phyloP scores from a whole-genome alignment of 257 asterid species.

The Paraleonurus japonicus region DNA sequence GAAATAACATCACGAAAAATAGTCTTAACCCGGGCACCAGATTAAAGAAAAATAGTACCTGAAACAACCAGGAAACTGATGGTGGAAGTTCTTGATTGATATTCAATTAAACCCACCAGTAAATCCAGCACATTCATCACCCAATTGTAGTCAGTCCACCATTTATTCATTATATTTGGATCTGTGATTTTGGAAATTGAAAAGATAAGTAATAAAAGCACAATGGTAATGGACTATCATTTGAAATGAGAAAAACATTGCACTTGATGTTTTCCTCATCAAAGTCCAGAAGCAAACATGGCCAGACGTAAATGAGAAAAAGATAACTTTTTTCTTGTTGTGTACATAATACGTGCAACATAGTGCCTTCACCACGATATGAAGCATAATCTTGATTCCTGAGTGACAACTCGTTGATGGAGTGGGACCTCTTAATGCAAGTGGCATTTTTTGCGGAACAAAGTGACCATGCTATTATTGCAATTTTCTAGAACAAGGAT shows the following conservation, averaged over 20 bases:
- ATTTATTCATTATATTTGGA: neutral
- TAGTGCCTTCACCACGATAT: neutral
- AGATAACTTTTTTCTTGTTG: neutral
- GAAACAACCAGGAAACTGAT: neutral
- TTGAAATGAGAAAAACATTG: neutral
- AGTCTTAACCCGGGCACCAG: neutral
- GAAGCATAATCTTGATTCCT: neutral
- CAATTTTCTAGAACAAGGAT: neutral
- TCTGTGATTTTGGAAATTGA: neutral
- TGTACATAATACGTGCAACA: neutral
- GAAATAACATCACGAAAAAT: neutral
- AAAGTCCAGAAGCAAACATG: neutral
- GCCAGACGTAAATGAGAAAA: neutral
- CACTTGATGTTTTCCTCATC: neutral
- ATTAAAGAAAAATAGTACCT: neutral
- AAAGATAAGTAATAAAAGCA: neutral
- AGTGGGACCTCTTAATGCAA: neutral
- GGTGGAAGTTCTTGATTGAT: neutral
- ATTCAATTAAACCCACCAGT: neutral
- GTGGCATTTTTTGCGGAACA: neutral
- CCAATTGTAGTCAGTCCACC: neutral
- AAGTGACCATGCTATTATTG: neutral
- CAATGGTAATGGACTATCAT: neutral
- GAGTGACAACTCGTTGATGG: neutral
- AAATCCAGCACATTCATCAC: neutral